Evolutionary conservation across 805 yeast genomes (phyloP), one percentile per base, ranked within the genome.

Genomic region (Millerago galiae): DNA sequence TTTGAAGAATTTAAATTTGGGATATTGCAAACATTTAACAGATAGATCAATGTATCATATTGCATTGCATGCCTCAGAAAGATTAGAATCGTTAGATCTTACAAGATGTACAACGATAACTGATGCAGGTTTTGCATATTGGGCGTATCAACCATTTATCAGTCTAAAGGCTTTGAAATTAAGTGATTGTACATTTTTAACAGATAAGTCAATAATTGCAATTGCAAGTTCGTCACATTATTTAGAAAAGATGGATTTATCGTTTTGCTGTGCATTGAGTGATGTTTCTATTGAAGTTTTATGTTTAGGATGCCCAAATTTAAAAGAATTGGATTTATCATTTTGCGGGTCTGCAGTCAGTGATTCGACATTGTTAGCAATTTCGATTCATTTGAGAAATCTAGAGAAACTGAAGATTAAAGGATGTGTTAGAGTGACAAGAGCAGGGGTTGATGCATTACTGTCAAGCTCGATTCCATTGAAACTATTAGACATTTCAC

Each of bases 271-370:
- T 62, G 81, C 86, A 3, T 60, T 84, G 37, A 75, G 84, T 9
- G 90, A 84, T 54, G 70, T 75, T 31, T 71, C 90, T 3, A 66
- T 84, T 24, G 87, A 83, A 49, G 77, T 81, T 2, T 59, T 84
- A 16, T 72, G 83, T 47, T 62, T 79, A 14, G 83, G 85, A n/a
- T 82, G 88, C 54, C 80, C 75, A 38, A 59, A 67, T 7, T 59
- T 84, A 45, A 58, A 66, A 34, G 59, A 62, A 16, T 61, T 84
- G 46, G 81, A 81, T 50, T 58, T 83, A 28, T 77, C 86, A 9
- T 84, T 82, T 54, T 84, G 91, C 61, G 91, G 91, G 4, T 73
- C 83, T 26, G 90, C 91, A 1, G 88, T 84, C 5, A 79, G 87
- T 53, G 91, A 84, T 52, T 71, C 79, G 14, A 77, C 88, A 1